phyloP scores from a whole-genome alignment of 1,284 basidiomycete genomes.

The Rhizopogon hawkerae region DNA sequence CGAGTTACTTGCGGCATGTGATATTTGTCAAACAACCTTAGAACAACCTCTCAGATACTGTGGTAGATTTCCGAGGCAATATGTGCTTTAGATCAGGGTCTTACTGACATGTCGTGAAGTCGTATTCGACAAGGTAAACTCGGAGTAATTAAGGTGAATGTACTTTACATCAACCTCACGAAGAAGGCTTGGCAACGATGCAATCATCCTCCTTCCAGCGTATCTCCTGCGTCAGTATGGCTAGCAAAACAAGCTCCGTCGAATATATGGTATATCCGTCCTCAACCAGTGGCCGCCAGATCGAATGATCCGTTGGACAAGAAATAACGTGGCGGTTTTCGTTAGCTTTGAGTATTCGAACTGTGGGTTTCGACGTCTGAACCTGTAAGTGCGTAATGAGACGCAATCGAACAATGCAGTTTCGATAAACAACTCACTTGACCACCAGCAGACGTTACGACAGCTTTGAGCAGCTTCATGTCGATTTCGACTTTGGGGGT shows the following conservation, averaged over 20 bases:
- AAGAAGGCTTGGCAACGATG: conserved; percentile 7
- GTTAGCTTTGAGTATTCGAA: conserved; percentile 45
- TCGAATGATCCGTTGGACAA: conserved; percentile 46
- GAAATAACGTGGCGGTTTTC: conserved; percentile 53
- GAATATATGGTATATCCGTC: conserved; percentile 53
- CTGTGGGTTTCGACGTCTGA: conserved; percentile 42
- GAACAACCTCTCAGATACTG: no score
- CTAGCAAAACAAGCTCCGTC: conserved; percentile 56
- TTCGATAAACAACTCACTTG: conserved; percentile 36
- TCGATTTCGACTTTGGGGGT: conserved; percentile 54
- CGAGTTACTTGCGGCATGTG: no score
- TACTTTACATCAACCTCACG: neutral
- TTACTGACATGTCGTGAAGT: neutral
- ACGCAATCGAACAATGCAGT: neutral
- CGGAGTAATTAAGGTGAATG: no score
- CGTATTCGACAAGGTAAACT: no score
- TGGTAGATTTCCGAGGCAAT: no score
- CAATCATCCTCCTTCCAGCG: conserved; percentile 45
- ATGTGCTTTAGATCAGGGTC: no score
- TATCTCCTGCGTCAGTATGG: conserved; percentile 55
- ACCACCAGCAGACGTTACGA: conserved; percentile 60
- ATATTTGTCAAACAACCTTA: no score
- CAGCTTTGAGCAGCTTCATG: conserved; percentile 51
- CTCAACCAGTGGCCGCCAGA: conserved; percentile 51
- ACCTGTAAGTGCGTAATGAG: conserved; percentile 25